Evolutionary conservation across 2,329 filamentous ascomycete genomes (phyloP), one percentile per base, ranked within the genome.

Genomic region (Ceratocystis diversiconidia): DNA sequence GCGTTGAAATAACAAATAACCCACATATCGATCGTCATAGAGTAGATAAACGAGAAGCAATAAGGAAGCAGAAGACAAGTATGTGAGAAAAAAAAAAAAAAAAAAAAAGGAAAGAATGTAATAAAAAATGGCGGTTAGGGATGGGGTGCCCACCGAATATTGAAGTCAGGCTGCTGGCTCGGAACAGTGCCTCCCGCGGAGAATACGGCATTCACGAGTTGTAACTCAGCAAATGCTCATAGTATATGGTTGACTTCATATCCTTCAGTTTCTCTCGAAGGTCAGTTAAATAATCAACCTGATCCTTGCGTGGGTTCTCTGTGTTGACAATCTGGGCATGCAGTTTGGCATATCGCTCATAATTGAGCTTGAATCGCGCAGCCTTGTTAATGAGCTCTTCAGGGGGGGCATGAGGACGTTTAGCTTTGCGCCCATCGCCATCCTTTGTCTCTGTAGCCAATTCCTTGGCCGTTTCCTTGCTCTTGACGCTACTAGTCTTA

Each of bases 241-340:
- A 74, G 70, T 83, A 80, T 57, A 87, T 86, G 66, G 83, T 78
- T 69, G 72, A 75, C 76, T 86, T 86, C 79, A 86, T 79, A n/a
- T 69, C 69, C 69, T 79, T 76, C 61, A 87, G 73, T 43, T 79
- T 76, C 32, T 77, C 74, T 65, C 81, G 79, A 82, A 86, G 82
- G 15, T 80, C 77, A 36, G 80, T 70, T 59, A 86, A 72, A 61
- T 80, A 72, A 5, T 75, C 74, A 63, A 86, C 72, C 71, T 82
- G 79, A 17, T 79, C 75, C 66, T 78, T 74, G 0, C 79, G 77
- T 2, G 83, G 82, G 62, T 82, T 76, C 46, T 77, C 75, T 69
- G 81, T 70, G 5, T 73, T 76, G 19, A 75, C 74, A 67, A 87
- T 77, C 73, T 85, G 79, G 67, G 77, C 73, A 71, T 86, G 83